A percentile compares a stretch with the other conserved stretches of the same genome.
These are phyloP conservation scores for Olyra latifolia DNA, from an alignment of 176 grass and related monocot genomes.

Conservation along the genomic window DNA sequence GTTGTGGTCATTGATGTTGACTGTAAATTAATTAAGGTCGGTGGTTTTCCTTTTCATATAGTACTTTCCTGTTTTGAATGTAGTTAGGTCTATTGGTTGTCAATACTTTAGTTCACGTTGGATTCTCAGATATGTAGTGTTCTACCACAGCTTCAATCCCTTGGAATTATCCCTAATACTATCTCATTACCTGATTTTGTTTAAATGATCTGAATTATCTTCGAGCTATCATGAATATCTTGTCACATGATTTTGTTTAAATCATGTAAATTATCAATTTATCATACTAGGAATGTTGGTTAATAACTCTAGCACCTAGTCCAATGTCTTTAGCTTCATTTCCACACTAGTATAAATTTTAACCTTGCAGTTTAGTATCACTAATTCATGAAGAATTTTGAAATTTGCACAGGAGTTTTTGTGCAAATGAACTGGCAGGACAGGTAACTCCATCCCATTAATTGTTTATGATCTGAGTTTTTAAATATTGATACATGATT, in stretches of 20 bases:
- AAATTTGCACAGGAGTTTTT: constrained; percentile 72
- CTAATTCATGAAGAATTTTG: constrained; percentile 21
- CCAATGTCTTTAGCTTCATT: background rate
- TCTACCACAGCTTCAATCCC: background rate
- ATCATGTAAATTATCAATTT: constrained; percentile 4
- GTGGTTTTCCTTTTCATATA: background rate
- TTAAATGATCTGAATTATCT: no score
- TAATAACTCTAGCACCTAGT: background rate
- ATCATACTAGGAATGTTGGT: background rate
- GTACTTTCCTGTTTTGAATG: background rate
- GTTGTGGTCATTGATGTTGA: constrained; percentile 1
- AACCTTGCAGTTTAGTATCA: constrained; percentile 13
- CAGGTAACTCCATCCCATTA: constrained; percentile 56
- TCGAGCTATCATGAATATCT: no score
- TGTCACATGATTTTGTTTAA: background rate
- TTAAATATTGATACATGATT: constrained; percentile 8
- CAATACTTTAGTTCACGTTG: background rate
- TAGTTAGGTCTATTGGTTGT: background rate
- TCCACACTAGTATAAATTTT: constrained; percentile 1
- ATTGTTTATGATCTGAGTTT: constrained; percentile 19
- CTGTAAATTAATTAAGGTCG: background rate
- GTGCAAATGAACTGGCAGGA: constrained; percentile 50
- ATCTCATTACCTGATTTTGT: background rate
- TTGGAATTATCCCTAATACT: background rate
- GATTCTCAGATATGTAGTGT: background rate